A percentile compares a stretch with the other conserved stretches of the same genome.
Conservation (phyloP, 2,329 filamentous ascomycete genomes). For the Fusarium sp. region DNA sequence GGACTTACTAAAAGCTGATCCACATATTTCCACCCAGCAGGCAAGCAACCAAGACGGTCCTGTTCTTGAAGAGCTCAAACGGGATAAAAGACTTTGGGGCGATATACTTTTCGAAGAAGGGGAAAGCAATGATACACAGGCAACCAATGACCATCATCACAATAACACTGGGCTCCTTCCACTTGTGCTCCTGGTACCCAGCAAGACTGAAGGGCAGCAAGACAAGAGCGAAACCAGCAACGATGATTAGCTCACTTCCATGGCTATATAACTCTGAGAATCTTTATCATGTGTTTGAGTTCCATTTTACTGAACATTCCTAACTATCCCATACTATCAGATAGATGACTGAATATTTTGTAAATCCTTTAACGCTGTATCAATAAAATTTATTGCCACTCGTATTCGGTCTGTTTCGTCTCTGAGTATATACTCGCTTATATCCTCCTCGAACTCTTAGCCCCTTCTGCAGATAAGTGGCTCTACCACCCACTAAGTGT, state of each 20-base stretch:
- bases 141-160: too few species aligned
- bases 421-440: background rate
- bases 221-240: conserved; percentile 63
- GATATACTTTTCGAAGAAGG: conserved; percentile 65
- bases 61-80: conserved; percentile 50
- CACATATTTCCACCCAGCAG: too few species aligned
- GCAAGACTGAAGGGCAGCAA: too few species aligned
- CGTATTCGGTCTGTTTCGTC: background rate
- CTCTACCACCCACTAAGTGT: too few species aligned
- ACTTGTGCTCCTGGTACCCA: too few species aligned
- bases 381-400: conserved; percentile 3
- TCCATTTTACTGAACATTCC: too few species aligned
- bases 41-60: conserved; percentile 56
- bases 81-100: conserved; percentile 57
- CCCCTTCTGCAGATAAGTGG: background rate
- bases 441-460: background rate
- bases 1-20: conserved; percentile 23
- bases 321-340: background rate
- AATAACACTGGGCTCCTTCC: too few species aligned
- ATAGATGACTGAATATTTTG: background rate
- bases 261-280: too few species aligned
- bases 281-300: too few species aligned
- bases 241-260: conserved; percentile 56
- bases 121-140: conserved; percentile 60
- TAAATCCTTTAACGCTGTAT: background rate